These are phyloP conservation scores for Candida ulmi DNA, from an alignment of 805 yeast genomes.

Conservation along the genomic window DNA sequence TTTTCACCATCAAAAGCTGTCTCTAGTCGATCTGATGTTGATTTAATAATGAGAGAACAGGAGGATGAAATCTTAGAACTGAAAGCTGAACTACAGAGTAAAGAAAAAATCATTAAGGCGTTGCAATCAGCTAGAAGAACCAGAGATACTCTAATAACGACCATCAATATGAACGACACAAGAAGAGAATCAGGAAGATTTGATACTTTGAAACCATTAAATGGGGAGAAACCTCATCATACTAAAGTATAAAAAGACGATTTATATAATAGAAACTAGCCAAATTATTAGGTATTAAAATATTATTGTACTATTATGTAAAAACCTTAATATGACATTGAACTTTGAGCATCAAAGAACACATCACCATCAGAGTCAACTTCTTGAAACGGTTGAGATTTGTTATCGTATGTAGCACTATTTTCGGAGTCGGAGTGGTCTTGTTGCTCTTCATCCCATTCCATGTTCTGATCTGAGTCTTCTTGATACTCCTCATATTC, in stretches of 20 bases:
- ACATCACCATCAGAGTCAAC: background rate
- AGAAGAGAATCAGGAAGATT: conserved; percentile 16
- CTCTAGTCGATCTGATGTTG: conserved; percentile 15
- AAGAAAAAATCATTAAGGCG: conserved; percentile 75
- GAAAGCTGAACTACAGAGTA: conserved; percentile 56
- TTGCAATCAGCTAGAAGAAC: conserved; percentile 60
- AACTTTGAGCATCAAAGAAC: background rate
- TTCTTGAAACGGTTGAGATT: background rate
- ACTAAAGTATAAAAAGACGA: background rate
- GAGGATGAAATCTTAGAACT: conserved; percentile 66
- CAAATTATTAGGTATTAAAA: too few species aligned
- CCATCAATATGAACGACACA: conserved; percentile 17
- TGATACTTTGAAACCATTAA: conserved; percentile 17
- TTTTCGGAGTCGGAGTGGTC: too few species aligned
- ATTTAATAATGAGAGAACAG: conserved; percentile 44
- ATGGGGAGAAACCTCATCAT: conserved; percentile 9
- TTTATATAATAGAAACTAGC: too few species aligned
- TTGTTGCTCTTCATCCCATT: too few species aligned
- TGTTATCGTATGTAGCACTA: too few species aligned
- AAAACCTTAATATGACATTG: too few species aligned
- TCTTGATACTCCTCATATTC: background rate
- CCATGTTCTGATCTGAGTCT: too few species aligned
- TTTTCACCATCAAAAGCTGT: conserved; percentile 11
- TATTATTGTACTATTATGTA: too few species aligned
- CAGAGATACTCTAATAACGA: conserved; percentile 32